Conservation (phyloP, 208 protist species). For the Trypanosoma brucei region DNA sequence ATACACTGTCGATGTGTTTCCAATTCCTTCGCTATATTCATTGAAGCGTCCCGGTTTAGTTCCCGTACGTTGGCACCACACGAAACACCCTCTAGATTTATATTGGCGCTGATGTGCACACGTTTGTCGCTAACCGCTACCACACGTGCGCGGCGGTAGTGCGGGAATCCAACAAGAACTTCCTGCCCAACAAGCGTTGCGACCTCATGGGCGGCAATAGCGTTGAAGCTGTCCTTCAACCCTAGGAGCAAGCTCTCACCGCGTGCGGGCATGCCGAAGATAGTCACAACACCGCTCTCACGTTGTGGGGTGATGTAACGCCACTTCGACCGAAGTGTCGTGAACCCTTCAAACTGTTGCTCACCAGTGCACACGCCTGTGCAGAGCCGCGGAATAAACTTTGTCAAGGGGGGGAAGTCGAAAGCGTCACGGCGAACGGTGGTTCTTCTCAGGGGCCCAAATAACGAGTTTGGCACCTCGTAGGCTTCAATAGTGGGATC, state of each 20-base stretch:
- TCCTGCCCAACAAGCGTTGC: slow-evolving; percentile 63
- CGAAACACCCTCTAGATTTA: slow-evolving; percentile 56
- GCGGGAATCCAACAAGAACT: slow-evolving; percentile 83
- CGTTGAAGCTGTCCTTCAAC: slow-evolving; percentile 30
- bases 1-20: slow-evolving; percentile 75
- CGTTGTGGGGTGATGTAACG: slow-evolving; percentile 42
- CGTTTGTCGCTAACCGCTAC: slow-evolving; percentile 54
- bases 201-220: slow-evolving; percentile 20
- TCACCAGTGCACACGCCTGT: slow-evolving; percentile 41
- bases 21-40: slow-evolving; percentile 52
- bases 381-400: slow-evolving; percentile 66
- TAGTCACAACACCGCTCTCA: slow-evolving; percentile 52
- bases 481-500: slow-evolving; percentile 50
- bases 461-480: slow-evolving; percentile 53
- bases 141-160: slow-evolving; percentile 83
- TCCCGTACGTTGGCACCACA: slow-evolving; percentile 43
- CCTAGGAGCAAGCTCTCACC: slow-evolving; percentile 75
- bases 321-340: slow-evolving; percentile 64
- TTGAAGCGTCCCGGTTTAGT: slow-evolving; percentile 65
- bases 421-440: slow-evolving; percentile 47
- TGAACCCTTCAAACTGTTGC: slow-evolving; percentile 74
- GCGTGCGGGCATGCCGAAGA: slow-evolving; percentile 70
- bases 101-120: slow-evolving; percentile 38
- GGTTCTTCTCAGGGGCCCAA: slow-evolving; percentile 49
- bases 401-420: slow-evolving; percentile 38